These are phyloP conservation scores for Amaranthus hypochondriacus DNA, from an alignment of 148 eudicot genomes.

Conservation along the genomic window DNA sequence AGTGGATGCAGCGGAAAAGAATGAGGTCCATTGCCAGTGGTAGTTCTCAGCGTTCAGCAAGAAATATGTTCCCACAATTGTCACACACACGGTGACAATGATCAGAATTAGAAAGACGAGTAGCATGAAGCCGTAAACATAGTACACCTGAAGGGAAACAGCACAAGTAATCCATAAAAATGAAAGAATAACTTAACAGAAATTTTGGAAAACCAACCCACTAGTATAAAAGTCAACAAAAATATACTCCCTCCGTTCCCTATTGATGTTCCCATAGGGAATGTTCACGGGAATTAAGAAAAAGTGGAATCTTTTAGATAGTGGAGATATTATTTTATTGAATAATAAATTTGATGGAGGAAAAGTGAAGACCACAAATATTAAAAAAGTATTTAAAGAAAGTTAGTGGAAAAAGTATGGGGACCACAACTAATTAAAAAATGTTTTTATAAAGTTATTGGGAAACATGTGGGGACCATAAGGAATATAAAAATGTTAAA, in stretches of 20 bases:
- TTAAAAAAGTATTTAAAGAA: no score
- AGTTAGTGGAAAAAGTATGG: no score
- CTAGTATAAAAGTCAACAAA: background rate
- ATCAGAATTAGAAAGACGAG: conserved; percentile 83
- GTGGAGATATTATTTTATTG: no score
- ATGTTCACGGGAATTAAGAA: no score
- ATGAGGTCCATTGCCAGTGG: conserved; percentile 96
- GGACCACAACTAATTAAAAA: no score
- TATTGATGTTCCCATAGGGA: no score
- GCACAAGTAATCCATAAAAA: conserved; percentile 8
- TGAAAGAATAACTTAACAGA: background rate
- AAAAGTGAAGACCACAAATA: no score
- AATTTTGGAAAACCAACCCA: background rate
- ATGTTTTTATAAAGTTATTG: no score
- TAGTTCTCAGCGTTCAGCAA: conserved; percentile 96
- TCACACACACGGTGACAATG: conserved; percentile 90
- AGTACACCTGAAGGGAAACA: conserved; percentile 65
- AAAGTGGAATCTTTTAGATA: no score
- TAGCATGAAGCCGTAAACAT: conserved; percentile 90
- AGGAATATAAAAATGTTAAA: no score
- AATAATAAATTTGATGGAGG: no score
- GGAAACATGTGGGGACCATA: no score
- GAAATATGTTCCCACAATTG: conserved; percentile 96
- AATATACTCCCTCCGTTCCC: background rate
- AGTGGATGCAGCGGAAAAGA: conserved; percentile 87